Evolutionary conservation across 2,329 filamentous ascomycete genomes (phyloP).

Genomic region (Trichoderma koningii): DNA sequence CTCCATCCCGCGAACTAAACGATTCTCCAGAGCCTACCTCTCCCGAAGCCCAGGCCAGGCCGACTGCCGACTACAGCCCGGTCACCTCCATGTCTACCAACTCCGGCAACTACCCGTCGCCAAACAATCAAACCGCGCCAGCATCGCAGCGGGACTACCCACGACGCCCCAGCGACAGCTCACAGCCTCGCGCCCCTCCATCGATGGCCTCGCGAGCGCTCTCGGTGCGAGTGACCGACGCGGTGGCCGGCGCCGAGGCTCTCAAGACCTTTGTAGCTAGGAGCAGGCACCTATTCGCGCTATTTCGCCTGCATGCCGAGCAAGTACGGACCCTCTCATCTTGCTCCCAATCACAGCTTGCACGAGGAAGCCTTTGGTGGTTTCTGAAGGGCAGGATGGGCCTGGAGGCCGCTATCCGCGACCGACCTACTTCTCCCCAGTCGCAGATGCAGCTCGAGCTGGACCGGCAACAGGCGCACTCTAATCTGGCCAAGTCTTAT

Average conservation of each 20-base stretch:
- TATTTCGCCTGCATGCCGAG: slow-evolving; percentile 79
- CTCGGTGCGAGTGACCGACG: slow-evolving; percentile 48
- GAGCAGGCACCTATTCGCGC: slow-evolving; percentile 70
- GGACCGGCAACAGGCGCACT: slow-evolving; percentile 73
- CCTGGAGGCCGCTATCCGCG: slow-evolving; percentile 71
- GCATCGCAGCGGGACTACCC: slow-evolving; percentile 22
- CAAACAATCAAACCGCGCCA: slow-evolving; percentile 25
- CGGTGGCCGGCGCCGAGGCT: slow-evolving; percentile 62
- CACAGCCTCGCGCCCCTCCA: slow-evolving; percentile 30
- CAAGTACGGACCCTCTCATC: slow-evolving; percentile 65
- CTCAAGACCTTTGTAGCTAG: slow-evolving; percentile 69
- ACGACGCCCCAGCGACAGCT: slow-evolving; percentile 34
- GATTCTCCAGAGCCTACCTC: slow-evolving; percentile 37
- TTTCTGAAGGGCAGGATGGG: slow-evolving; percentile 78
- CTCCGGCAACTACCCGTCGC: slow-evolving; percentile 37
- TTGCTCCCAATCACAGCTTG: slow-evolving; percentile 66
- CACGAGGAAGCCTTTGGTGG: slow-evolving; percentile 82
- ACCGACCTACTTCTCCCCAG: slow-evolving; percentile 55
- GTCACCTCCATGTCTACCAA: slow-evolving; percentile 42
- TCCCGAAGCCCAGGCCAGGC: slow-evolving; percentile 34
- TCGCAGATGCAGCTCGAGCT: slow-evolving; percentile 56
- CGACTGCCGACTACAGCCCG: slow-evolving; percentile 46
- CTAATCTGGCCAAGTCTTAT: slow-evolving; percentile 81
- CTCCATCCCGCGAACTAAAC: slow-evolving; percentile 28
- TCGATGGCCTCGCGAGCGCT: slow-evolving; percentile 38